Percentiles rank a stretch among this genome's conserved stretches.
Conservation (phyloP, 1,139 yeast genomes). For the Hansenula lynferdii region DNA sequence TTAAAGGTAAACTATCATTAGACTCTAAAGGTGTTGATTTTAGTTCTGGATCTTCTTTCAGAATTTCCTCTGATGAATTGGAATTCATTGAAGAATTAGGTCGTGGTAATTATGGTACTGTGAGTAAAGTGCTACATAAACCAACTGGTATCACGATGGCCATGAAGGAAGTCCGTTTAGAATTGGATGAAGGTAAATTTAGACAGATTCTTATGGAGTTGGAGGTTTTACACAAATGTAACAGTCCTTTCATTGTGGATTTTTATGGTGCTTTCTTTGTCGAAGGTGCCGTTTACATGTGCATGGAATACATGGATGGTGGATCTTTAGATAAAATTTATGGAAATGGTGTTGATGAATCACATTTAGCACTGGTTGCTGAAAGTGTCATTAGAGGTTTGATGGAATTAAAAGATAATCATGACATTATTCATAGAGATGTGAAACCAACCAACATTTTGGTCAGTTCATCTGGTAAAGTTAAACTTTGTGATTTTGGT, state of each 20-base stretch:
- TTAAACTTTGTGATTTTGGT: conserved; percentile 94
- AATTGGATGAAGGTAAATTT: conserved; percentile 85
- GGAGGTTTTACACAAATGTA: conserved; percentile 88
- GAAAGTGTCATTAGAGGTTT: conserved; percentile 80
- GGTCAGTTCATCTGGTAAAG: conserved; percentile 75
- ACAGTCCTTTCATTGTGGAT: conserved; percentile 86
- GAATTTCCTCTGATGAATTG: conserved; percentile 81
- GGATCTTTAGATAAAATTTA: conserved; percentile 90
- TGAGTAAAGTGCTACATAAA: conserved; percentile 83
- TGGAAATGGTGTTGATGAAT: conserved; percentile 77
- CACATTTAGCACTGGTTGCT: conserved; percentile 75
- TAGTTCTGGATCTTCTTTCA: conserved; percentile 80
- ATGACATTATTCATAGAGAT: conserved; percentile 93
- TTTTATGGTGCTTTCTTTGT: conserved; percentile 96
- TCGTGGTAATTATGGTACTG: conserved; percentile 94
- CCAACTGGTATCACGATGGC: conserved; percentile 97
- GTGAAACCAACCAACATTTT: conserved; percentile 95
- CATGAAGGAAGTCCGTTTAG: conserved; percentile 92
- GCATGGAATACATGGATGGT: conserved; percentile 98
- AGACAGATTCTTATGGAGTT: conserved; percentile 94
- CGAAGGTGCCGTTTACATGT: conserved; percentile 97
- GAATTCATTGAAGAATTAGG: conserved; percentile 86
- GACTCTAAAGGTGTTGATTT: conserved; percentile 92
- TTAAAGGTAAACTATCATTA: conserved; percentile 88
- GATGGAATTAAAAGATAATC: conserved; percentile 78